phyloP scores from a whole-genome alignment of 106 monocot genomes.

The Allium sativum region DNA sequence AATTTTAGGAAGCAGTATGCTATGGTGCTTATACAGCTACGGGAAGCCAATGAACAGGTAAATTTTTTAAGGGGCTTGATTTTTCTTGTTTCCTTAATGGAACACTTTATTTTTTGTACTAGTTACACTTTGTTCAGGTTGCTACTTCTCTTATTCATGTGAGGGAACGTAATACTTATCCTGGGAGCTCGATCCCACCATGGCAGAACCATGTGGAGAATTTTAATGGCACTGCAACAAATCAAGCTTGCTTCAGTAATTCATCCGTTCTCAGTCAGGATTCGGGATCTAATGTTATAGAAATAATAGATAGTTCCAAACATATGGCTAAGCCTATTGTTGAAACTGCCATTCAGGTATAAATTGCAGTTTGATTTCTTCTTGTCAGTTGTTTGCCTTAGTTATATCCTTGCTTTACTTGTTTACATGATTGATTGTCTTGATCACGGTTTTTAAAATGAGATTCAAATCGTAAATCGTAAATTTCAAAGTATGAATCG shows the following conservation, averaged over 20 bases:
- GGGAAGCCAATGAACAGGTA: slow-evolving; percentile 82
- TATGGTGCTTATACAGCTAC: slow-evolving; percentile 81
- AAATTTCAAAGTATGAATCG: no score
- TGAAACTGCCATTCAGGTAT: slow-evolving; percentile 68
- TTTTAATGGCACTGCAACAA: slow-evolving; percentile 22
- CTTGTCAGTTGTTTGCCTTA: no score
- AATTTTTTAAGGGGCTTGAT: no score
- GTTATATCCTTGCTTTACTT: no score
- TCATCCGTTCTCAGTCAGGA: slow-evolving; percentile 33
- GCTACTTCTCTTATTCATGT: slow-evolving; percentile 61
- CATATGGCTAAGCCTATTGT: slow-evolving; percentile 71
- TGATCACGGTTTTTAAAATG: no score
- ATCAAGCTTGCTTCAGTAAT: slow-evolving; percentile 31
- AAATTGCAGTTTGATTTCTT: not conserved
- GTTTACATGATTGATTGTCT: no score
- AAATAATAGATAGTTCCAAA: slow-evolving; percentile 66
- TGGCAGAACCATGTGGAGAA: slow-evolving; percentile 34
- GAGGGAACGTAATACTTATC: slow-evolving; percentile 79
- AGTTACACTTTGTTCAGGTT: slow-evolving; percentile 33
- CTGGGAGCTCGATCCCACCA: slow-evolving; percentile 37
- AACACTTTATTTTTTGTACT: no score
- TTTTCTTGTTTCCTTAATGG: no score
- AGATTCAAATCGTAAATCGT: no score
- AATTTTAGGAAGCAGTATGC: slow-evolving; percentile 89
- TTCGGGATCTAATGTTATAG: slow-evolving; percentile 52